phyloP scores from a whole-genome alignment of 1,284 basidiomycete genomes.

The Ceratobasidium papillatum region DNA sequence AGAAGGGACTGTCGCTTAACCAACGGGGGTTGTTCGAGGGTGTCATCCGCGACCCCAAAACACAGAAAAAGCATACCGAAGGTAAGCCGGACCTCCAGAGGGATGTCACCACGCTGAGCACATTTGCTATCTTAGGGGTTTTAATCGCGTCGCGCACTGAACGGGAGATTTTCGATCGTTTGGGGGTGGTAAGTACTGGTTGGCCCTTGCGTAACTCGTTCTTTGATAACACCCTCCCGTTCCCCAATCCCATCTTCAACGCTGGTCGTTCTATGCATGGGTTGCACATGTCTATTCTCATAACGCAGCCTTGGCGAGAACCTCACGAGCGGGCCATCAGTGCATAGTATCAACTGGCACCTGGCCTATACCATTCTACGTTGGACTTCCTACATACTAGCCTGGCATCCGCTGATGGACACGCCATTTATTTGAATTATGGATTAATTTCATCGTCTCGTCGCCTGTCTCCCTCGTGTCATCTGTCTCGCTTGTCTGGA shows the following conservation, averaged over 20 bases:
- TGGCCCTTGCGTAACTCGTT: background rate
- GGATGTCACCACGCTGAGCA: constrained; percentile 4
- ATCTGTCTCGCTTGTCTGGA: constrained; percentile 31
- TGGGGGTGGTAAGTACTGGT: constrained; percentile 56
- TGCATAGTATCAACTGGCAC: constrained; percentile 15
- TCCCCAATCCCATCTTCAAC: constrained; percentile 11
- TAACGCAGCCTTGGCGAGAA: constrained; percentile 70
- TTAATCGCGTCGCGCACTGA: constrained; percentile 84
- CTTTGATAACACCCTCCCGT: constrained; percentile 13
- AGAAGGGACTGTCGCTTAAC: constrained; percentile 84
- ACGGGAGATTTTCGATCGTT: constrained; percentile 79
- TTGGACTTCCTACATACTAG: constrained; percentile 9
- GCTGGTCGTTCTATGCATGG: constrained; percentile 55
- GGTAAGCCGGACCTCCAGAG: constrained; percentile 58
- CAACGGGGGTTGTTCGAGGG: constrained; percentile 80
- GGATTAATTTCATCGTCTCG: constrained; percentile 26
- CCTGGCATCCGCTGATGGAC: constrained; percentile 4
- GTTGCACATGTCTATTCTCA: constrained; percentile 5
- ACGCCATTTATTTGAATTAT: constrained; percentile 28
- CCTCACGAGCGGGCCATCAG: constrained; percentile 67
- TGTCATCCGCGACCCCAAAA: constrained; percentile 73
- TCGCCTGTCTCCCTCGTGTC: constrained; percentile 22
- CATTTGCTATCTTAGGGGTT: constrained; percentile 59
- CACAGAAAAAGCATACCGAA: constrained; percentile 66
- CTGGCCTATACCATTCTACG: constrained; percentile 12